Evolutionary conservation across 164 flowering plant species (phyloP), one percentile per base, ranked within the genome.

Genomic region (Piper longum): DNA sequence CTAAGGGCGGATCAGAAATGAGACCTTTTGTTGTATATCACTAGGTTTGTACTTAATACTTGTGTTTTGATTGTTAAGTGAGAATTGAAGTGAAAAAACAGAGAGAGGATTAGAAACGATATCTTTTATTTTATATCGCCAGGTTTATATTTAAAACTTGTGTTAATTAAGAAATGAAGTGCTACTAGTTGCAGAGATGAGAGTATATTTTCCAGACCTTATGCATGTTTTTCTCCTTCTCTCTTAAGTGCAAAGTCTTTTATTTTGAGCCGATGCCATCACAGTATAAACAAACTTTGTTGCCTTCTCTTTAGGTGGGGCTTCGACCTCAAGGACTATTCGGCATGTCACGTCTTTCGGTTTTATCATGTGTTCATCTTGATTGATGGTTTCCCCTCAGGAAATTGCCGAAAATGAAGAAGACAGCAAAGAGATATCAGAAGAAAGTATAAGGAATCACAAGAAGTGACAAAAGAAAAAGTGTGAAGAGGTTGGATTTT

Each of bases 341-440:
- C 76, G 76, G 48, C 91, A 86, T 62, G 87, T 84, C 40, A 43
- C 76, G 44, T 78, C 84, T 65, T 86, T 86, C 61, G 81, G 63
- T 16, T n/a, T n/a, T n/a, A n/a, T n/a, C n/a, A 55, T 41, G 16
- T 16, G 61, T 60, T 26, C 36, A 26, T 54, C 13, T 55, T 51
- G 36, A 48, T 16, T 42, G 59, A 12, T 16, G 41, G 7, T 58
- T 18, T n/a, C 52, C 39, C 63, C 62, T 65, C 61, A 80, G 82
- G 79, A 66, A 52, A 64, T 72, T 54, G 66, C 6, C 18, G 74
- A 74, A 60, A 71, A 39, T 57, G 7, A 61, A 57, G 57, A 54
- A 41, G 71, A 76, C 55, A 59, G 4, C 55, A 63, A 59, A 59
- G 54, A 18, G 43, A 62, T 66, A 45, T 51, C 67, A 41, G 54